Evolutionary conservation across 768 basidiomycete genomes (phyloP), one percentile per base, ranked within the genome.

Genomic region (Austroboletus festivus): DNA sequence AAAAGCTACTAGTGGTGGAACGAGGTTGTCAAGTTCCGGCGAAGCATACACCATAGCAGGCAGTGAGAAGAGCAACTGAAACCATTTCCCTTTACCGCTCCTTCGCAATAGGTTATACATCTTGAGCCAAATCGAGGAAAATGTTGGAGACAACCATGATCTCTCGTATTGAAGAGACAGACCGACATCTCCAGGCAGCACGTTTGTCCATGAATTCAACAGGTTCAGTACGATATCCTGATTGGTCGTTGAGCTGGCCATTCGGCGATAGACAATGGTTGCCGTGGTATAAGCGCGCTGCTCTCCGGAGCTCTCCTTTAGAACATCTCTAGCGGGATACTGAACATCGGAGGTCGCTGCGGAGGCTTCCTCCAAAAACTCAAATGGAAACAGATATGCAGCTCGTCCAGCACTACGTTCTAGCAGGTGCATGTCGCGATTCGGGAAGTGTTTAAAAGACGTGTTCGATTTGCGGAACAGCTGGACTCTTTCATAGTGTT

Each of bases 81-180:
- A 37, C 13, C 18, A 31, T 20, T n/a, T 37, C 6, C 18, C 19
- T 19, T 18, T 13, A 18, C 31, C 18, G 42, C 26, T 7, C n/a
- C 8, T 10, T 34, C 60, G 42, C 9, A 44, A 24, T 13, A 44
- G 9, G 2, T n/a, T 13, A 6, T 37, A 16, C 18, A 37, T 13
- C 16, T 37, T 7, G 38, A 71, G 41, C 55, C 64, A 70, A 5
- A 50, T 44, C 6, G 43, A 38, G 0, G 54, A 23, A 5, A 69
- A 52, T 5, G 35, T 18, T 5, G 33, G 21, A 12, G 42, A 43
- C 19, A 12, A 20, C 8, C 2, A 15, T 20, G 5, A 4, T 5
- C n/a, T 42, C 8, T 42, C 18, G 16, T 5, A 35, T 35, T 35
- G 34, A 33, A 37, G 13, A 18, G 35, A 2, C 18, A 37, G 18